A percentile compares a stretch with the other conserved stretches of the same genome.
phyloP scores from a whole-genome alignment of 1,284 basidiomycete species.

The Lignosus rhinocerotis region DNA sequence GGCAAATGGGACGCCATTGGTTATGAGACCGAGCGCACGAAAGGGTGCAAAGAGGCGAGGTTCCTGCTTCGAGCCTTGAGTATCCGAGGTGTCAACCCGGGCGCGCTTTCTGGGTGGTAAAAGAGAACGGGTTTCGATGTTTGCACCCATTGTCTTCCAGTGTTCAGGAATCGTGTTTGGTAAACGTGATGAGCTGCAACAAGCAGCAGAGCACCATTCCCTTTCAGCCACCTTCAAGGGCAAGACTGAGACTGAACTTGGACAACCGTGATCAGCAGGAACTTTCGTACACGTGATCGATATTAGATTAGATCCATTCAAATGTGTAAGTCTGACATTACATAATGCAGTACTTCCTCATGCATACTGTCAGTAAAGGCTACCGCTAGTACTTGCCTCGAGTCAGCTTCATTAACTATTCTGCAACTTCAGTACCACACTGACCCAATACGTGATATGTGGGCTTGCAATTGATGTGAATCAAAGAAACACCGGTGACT shows the following conservation, averaged over 20 bases:
- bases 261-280: not conserved
- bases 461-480: no score
- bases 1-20: slow-evolving; percentile 89
- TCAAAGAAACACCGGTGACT: no score
- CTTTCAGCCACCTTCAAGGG: not conserved
- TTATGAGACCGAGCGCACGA: slow-evolving; percentile 90
- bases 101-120: slow-evolving; percentile 36
- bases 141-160: slow-evolving; percentile 26
- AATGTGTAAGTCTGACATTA: no score
- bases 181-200: not conserved
- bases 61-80: slow-evolving; percentile 30
- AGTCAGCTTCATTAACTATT: no score
- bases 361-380: no score
- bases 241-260: not conserved
- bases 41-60: slow-evolving; percentile 89
- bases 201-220: not conserved
- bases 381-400: no score
- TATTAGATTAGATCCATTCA: slow-evolving; percentile 19
- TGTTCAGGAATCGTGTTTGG: not conserved
- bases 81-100: slow-evolving; percentile 31
- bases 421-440: no score
- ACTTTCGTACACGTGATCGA: slow-evolving; percentile 19
- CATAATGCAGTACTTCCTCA: no score
- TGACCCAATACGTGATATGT: no score
- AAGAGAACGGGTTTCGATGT: slow-evolving; percentile 15